Conservation (phyloP, 2,329 filamentous ascomycete species). For the Curvularia verruculosa region DNA sequence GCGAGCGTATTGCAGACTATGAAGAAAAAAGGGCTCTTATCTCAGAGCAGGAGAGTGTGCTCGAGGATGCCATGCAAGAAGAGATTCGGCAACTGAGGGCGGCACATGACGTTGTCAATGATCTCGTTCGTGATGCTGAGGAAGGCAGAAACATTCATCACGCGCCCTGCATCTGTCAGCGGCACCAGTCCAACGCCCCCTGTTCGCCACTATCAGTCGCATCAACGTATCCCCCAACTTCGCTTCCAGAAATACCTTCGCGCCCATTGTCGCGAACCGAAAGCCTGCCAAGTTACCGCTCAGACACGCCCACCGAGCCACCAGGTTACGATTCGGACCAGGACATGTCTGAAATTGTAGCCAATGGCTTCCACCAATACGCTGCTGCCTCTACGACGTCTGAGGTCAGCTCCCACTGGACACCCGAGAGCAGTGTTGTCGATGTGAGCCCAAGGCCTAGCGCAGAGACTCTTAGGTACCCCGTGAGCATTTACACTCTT, state of each 20-base stretch:
- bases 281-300: conserved; percentile 55
- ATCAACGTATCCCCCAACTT: conserved; percentile 40
- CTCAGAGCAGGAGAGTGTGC: conserved; percentile 53
- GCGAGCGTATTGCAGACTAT: conserved; percentile 50
- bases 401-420: conserved; percentile 40
- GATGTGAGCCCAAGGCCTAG: conserved; percentile 49
- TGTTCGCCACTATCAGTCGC: conserved; percentile 38
- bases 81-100: conserved; percentile 58
- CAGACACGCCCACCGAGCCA: conserved; percentile 45
- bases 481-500: conserved; percentile 31
- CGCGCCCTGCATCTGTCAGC: conserved; percentile 28
- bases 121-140: conserved; percentile 52
- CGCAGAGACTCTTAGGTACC: conserved; percentile 44
- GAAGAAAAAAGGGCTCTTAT: conserved; percentile 60
- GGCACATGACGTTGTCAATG: conserved; percentile 60
- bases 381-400: conserved; percentile 33
- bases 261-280: conserved; percentile 47
- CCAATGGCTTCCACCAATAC: conserved; percentile 53
- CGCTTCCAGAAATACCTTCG: conserved; percentile 42
- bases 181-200: conserved; percentile 17
- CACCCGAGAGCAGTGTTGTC: conserved; percentile 48
- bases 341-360: conserved; percentile 46
- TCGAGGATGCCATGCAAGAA: conserved; percentile 52
- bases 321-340: conserved; percentile 53
- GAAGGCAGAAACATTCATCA: conserved; percentile 36